A percentile compares a stretch with the other conserved stretches of the same genome.
Evolutionary conservation across 1,139 yeast genomes (phyloP).

Genomic region (Magnusiomyces suaveolens): DNA sequence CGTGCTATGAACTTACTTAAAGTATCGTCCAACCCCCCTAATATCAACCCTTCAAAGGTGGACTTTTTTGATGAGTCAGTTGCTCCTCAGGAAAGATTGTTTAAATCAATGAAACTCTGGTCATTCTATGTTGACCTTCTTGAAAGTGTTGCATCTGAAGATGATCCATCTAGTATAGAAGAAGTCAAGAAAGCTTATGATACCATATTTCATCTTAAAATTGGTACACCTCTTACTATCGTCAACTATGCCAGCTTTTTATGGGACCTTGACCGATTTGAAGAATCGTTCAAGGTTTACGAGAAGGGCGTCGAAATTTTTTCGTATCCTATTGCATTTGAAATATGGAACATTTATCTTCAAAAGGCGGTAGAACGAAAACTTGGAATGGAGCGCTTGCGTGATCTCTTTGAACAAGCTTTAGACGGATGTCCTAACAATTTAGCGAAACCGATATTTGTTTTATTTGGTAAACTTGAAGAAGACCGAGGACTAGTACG

Average conservation of each 20-base stretch:
- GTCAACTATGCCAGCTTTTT: slow-evolving; percentile 58
- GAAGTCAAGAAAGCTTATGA: slow-evolving; percentile 47
- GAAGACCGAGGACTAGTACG: slow-evolving; percentile 39
- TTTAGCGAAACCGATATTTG: slow-evolving; percentile 40
- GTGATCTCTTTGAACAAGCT: slow-evolving; percentile 68
- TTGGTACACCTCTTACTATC: slow-evolving; percentile 61
- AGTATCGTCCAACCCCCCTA: slow-evolving; percentile 42
- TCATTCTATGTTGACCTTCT: slow-evolving; percentile 61
- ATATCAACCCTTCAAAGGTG: slow-evolving; percentile 22
- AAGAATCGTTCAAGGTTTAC: slow-evolving; percentile 51
- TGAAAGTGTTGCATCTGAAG: slow-evolving; percentile 46
- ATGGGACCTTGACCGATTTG: slow-evolving; percentile 41
- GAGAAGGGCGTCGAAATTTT: slow-evolving; percentile 60
- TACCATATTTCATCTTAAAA: slow-evolving; percentile 47
- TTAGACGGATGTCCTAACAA: slow-evolving; percentile 42
- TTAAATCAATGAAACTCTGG: slow-evolving; percentile 61
- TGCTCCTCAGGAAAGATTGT: slow-evolving; percentile 51
- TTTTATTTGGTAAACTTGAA: slow-evolving; percentile 57
- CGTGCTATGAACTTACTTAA: slow-evolving; percentile 48
- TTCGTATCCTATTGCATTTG: slow-evolving; percentile 53
- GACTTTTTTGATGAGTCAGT: slow-evolving; percentile 38
- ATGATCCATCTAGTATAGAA: slow-evolving; percentile 20
- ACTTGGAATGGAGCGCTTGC: slow-evolving; percentile 45
- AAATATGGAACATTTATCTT: slow-evolving; percentile 65
- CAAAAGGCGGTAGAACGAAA: slow-evolving; percentile 39